phyloP scores from a whole-genome alignment of 179 eudicot species.

The Silene vulgaris region DNA sequence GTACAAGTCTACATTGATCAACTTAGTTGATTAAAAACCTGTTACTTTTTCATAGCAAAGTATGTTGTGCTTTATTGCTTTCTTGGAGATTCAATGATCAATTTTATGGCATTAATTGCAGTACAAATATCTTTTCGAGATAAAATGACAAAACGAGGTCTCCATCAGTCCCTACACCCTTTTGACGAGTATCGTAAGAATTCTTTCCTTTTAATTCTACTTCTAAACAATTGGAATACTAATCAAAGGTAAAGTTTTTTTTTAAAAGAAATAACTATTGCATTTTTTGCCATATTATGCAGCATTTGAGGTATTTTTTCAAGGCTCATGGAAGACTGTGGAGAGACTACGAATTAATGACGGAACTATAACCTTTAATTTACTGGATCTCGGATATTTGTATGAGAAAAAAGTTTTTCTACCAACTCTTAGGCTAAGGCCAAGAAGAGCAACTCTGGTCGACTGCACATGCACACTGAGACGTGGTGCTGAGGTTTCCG shows the following conservation, averaged over 20 bases:
- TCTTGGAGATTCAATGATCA: not conserved
- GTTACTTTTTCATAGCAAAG: not conserved
- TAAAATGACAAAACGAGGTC: slow-evolving; percentile 27
- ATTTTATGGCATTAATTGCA: not conserved
- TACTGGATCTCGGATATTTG: slow-evolving; percentile 45
- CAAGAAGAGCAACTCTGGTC: slow-evolving; percentile 56
- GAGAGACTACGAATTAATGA: slow-evolving; percentile 51
- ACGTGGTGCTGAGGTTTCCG: slow-evolving; percentile 76
- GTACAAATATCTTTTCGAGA: not conserved
- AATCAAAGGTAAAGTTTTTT: not conserved
- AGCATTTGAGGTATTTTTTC: slow-evolving; percentile 78
- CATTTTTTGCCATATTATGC: slow-evolving; percentile 22
- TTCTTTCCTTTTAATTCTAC: not conserved
- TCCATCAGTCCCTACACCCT: slow-evolving; percentile 33
- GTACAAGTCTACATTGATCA: slow-evolving; percentile 1
- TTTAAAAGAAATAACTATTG: not conserved
- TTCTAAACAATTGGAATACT: not conserved
- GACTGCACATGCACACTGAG: slow-evolving; percentile 83
- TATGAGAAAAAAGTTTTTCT: slow-evolving; percentile 52
- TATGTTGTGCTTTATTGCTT: not conserved
- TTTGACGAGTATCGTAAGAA: slow-evolving; percentile 41
- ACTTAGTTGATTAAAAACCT: not conserved
- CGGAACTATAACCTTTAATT: slow-evolving; percentile 46
- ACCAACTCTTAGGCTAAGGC: slow-evolving; percentile 60
- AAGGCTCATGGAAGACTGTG: slow-evolving; percentile 59